Conservation (phyloP, 495 filamentous ascomycete species). For the Neurospora discreta region DNA sequence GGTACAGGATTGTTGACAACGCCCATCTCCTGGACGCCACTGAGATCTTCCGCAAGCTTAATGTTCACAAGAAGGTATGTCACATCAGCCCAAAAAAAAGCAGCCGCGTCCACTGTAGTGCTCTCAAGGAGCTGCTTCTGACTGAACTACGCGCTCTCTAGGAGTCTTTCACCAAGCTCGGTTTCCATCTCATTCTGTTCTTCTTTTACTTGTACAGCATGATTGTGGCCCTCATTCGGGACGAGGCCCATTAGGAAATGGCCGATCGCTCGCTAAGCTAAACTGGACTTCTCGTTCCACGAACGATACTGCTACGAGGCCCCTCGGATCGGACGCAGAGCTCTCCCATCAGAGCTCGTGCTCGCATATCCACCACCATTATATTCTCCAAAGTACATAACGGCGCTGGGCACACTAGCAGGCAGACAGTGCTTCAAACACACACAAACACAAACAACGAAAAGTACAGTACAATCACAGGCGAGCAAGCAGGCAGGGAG, state of each 20-base stretch:
- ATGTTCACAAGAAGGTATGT: constrained; percentile 94
- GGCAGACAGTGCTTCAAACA: background rate
- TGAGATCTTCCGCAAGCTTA: constrained; percentile 98
- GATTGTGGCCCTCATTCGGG: constrained; percentile 96
- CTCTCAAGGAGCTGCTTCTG: background rate
- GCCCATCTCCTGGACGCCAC: constrained; percentile 94
- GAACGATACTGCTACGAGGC: background rate
- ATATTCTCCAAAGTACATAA: background rate
- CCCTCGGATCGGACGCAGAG: background rate
- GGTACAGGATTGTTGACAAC: constrained; percentile 81
- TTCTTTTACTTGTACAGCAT: constrained; percentile 99
- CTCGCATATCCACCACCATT: background rate
- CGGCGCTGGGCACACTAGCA: background rate
- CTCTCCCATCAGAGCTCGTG: background rate
- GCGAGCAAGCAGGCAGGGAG: background rate
- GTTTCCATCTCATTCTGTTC: constrained; percentile 98
- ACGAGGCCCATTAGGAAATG: constrained; percentile 66
- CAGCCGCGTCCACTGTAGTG: background rate
- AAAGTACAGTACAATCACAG: background rate
- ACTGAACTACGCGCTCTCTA: constrained; percentile 19
- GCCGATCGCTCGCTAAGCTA: background rate
- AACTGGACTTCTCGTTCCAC: background rate
- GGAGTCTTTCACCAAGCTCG: constrained; percentile 99
- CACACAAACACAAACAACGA: background rate
- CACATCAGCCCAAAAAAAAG: background rate